phyloP scores from a whole-genome alignment of 768 basidiomycete genomes.

The Phanerochaete sordida region DNA sequence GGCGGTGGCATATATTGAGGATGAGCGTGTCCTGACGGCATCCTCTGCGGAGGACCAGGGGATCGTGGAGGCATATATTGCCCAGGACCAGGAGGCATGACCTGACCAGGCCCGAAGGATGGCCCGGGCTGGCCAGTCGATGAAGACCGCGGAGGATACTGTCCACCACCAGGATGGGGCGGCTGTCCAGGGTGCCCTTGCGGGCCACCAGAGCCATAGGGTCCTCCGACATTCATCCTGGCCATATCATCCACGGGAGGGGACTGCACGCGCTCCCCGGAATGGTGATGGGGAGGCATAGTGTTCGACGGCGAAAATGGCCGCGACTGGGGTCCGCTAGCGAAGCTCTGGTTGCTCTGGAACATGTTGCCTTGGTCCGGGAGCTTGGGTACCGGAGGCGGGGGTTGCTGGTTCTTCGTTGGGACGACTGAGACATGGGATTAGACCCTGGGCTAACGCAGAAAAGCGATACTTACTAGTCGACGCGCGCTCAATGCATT shows the following conservation, averaged over 20 bases:
- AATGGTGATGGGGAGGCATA: not conserved
- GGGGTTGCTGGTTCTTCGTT: slow-evolving; percentile 49
- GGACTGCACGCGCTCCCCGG: slow-evolving; percentile 3
- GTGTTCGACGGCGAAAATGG: slow-evolving; percentile 15
- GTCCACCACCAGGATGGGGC: not conserved
- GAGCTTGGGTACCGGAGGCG: slow-evolving; percentile 62
- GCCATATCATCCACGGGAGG: slow-evolving; percentile 4
- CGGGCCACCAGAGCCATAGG: not conserved
- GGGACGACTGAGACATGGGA: slow-evolving; percentile 25
- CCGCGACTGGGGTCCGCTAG: slow-evolving; percentile 19
- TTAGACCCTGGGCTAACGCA: slow-evolving; percentile 5
- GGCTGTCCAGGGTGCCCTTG: not conserved
- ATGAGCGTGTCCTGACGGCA: slow-evolving; percentile 15
- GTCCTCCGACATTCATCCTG: slow-evolving; percentile 3
- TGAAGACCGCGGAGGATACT: not conserved
- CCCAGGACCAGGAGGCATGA: slow-evolving; percentile 12
- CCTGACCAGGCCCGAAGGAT: not conserved
- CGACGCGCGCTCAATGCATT: slow-evolving; percentile 81
- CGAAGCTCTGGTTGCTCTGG: not conserved
- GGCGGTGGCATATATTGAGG: slow-evolving; percentile 16
- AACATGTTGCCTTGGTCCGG: slow-evolving; percentile 15
- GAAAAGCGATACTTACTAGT: slow-evolving; percentile 49
- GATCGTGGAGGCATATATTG: slow-evolving; percentile 10
- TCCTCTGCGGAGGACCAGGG: slow-evolving; percentile 14
- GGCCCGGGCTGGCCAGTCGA: not conserved